A percentile compares a stretch with the other conserved stretches of the same genome.
Conservation (phyloP, 331 rosid species). For the Quercus phellos region DNA sequence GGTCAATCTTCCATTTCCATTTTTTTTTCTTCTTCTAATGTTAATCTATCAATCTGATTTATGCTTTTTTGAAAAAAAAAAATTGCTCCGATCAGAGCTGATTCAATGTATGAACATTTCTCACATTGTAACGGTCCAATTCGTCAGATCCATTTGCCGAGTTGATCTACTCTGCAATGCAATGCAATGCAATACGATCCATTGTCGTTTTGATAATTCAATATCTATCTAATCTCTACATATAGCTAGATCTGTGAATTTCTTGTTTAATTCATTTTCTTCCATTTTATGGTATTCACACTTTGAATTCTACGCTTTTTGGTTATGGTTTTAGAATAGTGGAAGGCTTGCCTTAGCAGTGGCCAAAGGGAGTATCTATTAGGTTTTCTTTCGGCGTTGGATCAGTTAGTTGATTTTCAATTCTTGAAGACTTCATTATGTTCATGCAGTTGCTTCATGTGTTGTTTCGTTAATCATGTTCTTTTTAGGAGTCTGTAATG, state of each 20-base stretch:
- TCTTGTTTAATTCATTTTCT: neutral
- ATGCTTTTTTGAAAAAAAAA: neutral
- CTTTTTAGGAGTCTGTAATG: too few relatives aligned
- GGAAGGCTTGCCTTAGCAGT: neutral
- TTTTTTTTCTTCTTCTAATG: conserved; percentile 4
- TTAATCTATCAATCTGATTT: conserved; percentile 26
- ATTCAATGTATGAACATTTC: neutral
- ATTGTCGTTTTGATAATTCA: conserved; percentile 16
- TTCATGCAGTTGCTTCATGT: neutral
- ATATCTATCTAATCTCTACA: neutral
- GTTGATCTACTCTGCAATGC: conserved; percentile 10
- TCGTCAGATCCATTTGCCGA: conserved; percentile 28
- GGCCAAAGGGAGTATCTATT: conserved; percentile 3
- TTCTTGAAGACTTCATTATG: neutral
- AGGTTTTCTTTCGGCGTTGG: neutral
- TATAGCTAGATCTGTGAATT: conserved; percentile 35
- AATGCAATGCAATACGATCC: conserved; percentile 30
- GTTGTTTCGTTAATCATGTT: neutral
- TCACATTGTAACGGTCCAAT: conserved; percentile 4
- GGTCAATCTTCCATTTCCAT: neutral
- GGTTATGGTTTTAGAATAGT: neutral
- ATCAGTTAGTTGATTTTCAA: neutral
- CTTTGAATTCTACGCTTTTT: conserved; percentile 3
- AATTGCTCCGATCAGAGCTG: conserved; percentile 12
- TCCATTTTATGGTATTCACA: neutral